Conservation (phyloP, 768 basidiomycete species). For the Macrolepiota dolichaula region DNA sequence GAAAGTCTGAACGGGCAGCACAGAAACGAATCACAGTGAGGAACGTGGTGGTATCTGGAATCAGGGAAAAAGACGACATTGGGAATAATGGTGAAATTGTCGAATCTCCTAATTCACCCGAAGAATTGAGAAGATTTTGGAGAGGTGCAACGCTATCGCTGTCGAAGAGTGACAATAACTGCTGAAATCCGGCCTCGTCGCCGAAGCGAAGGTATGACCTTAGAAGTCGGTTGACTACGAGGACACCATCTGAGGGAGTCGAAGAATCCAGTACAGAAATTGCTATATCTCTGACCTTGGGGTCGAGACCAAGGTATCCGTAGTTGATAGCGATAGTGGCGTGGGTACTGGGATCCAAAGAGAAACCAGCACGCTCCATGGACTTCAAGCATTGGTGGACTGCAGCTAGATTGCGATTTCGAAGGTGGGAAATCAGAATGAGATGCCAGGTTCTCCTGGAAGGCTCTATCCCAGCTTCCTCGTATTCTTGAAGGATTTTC, state of each 20-base stretch:
- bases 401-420: slow-evolving; percentile 58
- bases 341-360: slow-evolving; percentile 55
- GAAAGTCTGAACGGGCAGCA: slow-evolving; percentile 38
- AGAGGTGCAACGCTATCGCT: slow-evolving; percentile 7
- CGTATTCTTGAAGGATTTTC: slow-evolving; percentile 48
- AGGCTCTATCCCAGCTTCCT: slow-evolving; percentile 39
- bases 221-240: slow-evolving; percentile 68
- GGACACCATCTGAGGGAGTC: slow-evolving; percentile 37
- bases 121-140: not conserved
- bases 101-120: not conserved
- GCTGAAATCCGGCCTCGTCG: slow-evolving; percentile 45
- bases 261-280: slow-evolving; percentile 43
- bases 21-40: slow-evolving; percentile 59
- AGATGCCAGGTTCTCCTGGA: slow-evolving; percentile 66
- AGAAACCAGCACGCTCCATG: slow-evolving; percentile 59
- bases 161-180: slow-evolving; percentile 49
- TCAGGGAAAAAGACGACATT: slow-evolving; percentile 3
- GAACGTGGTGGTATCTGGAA: slow-evolving; percentile 60
- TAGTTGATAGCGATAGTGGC: slow-evolving; percentile 57
- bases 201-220: slow-evolving; percentile 53
- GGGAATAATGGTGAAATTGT: not conserved
- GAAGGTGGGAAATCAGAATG: slow-evolving; percentile 63
- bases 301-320: slow-evolving; percentile 56
- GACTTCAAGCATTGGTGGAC: slow-evolving; percentile 49
- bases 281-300: slow-evolving; percentile 48